Evolutionary conservation across 176 grass and related monocot species (phyloP), one percentile per base, ranked within the genome.

Genomic region (Cenchrus fungigraminus): DNA sequence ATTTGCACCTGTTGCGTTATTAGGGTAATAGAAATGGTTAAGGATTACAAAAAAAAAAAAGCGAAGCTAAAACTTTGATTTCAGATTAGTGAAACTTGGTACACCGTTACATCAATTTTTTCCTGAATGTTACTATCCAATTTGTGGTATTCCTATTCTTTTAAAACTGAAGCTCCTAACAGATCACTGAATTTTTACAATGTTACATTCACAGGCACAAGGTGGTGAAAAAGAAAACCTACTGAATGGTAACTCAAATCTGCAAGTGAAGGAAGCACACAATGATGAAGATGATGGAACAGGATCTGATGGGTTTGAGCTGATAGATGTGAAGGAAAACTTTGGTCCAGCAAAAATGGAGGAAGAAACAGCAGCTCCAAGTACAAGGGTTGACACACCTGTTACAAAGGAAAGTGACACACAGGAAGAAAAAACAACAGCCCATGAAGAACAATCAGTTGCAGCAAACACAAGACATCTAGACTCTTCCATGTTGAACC

Each of bases 241-340:
- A 79, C 42, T 53, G 5, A 86, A 89, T 37, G 78, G 83, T 14
- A 73, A 87, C 63, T 88, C 89, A 76, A 84, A 87, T 63, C 37
- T 80, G 42, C 58, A 81, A 64, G 43, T 42, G 32, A 91, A 92
- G 84, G 86, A 80, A 85, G 74, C 63, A 85, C 78, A 85, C 59
- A 92, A 83, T 50, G 79, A 89, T 70, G 93, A 92, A 31, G 89
- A 98, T 67, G 93, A 95, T 47, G 96, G 89, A 57, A 71, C 86
- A 84, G 84, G 91, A 86, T 93, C 88, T 20, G 96, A 93, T 64
- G 91, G 88, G 44, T 90, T 88, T 86, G 95, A 97, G 77, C 69
- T 83, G 74, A 87, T 94, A 85, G 85, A 94, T 73, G 77, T 82
- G 73, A 90, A 90, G 76, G 85, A 87, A 45, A 71, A 72, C 49